Percentiles rank a stretch among this genome's conserved stretches.
Evolutionary conservation across 2,329 filamentous ascomycete species (phyloP).

Genomic region (Clarireedia sp.): DNA sequence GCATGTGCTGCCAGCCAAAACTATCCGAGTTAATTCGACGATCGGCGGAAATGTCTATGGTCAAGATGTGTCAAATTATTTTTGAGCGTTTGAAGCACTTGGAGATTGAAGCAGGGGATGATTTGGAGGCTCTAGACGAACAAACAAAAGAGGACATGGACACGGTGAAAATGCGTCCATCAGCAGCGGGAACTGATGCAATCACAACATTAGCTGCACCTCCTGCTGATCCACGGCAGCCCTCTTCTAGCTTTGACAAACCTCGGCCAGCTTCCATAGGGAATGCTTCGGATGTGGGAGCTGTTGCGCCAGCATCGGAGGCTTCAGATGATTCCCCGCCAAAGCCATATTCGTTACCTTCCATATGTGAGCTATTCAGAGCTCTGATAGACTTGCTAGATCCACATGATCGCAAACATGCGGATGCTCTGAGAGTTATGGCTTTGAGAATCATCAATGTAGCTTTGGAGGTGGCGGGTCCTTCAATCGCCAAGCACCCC

Average conservation of each 20-base stretch:
- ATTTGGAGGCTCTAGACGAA: slow-evolving; percentile 57
- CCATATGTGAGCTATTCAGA: slow-evolving; percentile 87
- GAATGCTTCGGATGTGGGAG: slow-evolving; percentile 20
- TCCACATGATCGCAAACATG: slow-evolving; percentile 85
- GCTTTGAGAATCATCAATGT: slow-evolving; percentile 95
- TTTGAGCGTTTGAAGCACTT: slow-evolving; percentile 88
- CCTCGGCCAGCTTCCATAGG: slow-evolving; percentile 20
- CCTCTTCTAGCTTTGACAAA: slow-evolving; percentile 38
- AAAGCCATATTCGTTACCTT: slow-evolving; percentile 86
- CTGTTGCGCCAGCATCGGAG: slow-evolving; percentile 24
- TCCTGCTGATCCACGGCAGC: slow-evolving; percentile 29
- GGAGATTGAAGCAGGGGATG: slow-evolving; percentile 65
- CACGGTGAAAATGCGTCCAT: slow-evolving; percentile 76
- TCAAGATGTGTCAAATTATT: slow-evolving; percentile 98
- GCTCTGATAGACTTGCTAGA: slow-evolving; percentile 91
- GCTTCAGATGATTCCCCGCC: slow-evolving; percentile 43
- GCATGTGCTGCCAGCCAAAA: slow-evolving; percentile 90
- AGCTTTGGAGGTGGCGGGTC: slow-evolving; percentile 89
- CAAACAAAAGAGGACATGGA: slow-evolving; percentile 62
- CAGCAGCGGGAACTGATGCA: slow-evolving; percentile 56
- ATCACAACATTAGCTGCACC: slow-evolving; percentile 45
- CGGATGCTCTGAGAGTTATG: slow-evolving; percentile 95
- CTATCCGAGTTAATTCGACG: slow-evolving; percentile 84
- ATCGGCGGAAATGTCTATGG: slow-evolving; percentile 94
- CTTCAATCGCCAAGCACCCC: slow-evolving; percentile 88